Conservation (phyloP, 1,139 yeast species). For the Lodderomyces oxycetoniae region DNA sequence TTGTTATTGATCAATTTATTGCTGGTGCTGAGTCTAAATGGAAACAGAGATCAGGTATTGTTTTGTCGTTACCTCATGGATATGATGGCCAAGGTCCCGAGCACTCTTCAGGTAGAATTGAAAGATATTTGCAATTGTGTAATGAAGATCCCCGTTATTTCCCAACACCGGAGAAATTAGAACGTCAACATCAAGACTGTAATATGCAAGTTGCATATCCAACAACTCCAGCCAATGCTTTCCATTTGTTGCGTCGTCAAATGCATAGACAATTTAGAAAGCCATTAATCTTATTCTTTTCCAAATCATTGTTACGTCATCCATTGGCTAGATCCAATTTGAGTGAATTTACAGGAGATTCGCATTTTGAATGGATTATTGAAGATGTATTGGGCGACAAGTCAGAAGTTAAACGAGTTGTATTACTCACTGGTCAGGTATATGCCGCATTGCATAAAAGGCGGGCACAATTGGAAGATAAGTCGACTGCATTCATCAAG, state of each 20-base stretch:
- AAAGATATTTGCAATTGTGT: constrained; percentile 92
- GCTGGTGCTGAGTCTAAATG: constrained; percentile 98
- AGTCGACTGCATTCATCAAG: constrained; percentile 81
- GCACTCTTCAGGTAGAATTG: constrained; percentile 97
- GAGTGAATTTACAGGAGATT: constrained; percentile 83
- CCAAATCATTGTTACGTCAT: constrained; percentile 93
- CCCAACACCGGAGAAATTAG: constrained; percentile 85
- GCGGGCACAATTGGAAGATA: constrained; percentile 72
- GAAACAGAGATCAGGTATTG: constrained; percentile 98
- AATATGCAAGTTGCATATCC: constrained; percentile 98
- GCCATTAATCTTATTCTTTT: constrained; percentile 85
- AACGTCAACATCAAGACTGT: constrained; percentile 98
- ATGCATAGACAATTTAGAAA: constrained; percentile 99
- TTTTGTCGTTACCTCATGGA: constrained; percentile 96
- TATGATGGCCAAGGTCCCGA: constrained; percentile 99
- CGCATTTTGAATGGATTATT: constrained; percentile 92
- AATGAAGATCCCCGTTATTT: constrained; percentile 93
- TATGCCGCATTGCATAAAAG: constrained; percentile 87
- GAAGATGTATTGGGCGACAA: constrained; percentile 80
- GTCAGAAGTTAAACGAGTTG: constrained; percentile 84
- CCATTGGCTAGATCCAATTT: constrained; percentile 90
- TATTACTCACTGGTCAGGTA: constrained; percentile 89
- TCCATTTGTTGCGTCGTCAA: constrained; percentile 98
- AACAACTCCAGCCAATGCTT: constrained; percentile 93
- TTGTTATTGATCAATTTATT: constrained; percentile 91